These are phyloP conservation scores for Apodospora peruviana DNA, from an alignment of 495 filamentous ascomycete genomes.

Conservation along the genomic window DNA sequence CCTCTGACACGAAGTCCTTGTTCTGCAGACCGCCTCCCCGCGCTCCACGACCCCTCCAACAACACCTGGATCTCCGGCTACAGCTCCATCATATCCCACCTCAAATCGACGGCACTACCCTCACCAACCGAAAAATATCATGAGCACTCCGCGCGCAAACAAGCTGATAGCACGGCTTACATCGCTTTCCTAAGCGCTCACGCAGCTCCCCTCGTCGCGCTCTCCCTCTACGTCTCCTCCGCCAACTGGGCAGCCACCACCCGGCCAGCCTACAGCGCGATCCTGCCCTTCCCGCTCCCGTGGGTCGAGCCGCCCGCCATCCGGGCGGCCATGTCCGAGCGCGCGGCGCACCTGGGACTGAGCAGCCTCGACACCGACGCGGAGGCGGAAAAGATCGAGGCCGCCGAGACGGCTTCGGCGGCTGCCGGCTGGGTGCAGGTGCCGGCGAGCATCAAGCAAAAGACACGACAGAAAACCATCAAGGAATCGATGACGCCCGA, in stretches of 20 bases:
- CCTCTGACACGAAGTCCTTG: neutral
- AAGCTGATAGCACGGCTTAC: slow-evolving; percentile 68
- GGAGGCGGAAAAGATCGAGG: slow-evolving; percentile 21
- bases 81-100: slow-evolving; percentile 65
- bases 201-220: slow-evolving; percentile 62
- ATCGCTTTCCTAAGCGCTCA: slow-evolving; percentile 59
- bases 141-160: slow-evolving; percentile 56
- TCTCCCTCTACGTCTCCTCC: slow-evolving; percentile 82
- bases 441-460: slow-evolving; percentile 18
- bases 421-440: slow-evolving; percentile 26
- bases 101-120: slow-evolving; percentile 40
- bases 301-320: slow-evolving; percentile 69
- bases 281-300: slow-evolving; percentile 77
- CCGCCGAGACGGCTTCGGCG: slow-evolving; percentile 19
- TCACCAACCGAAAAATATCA: slow-evolving; percentile 41
- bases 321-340: slow-evolving; percentile 59
- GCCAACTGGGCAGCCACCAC: slow-evolving; percentile 73
- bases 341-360: slow-evolving; percentile 71
- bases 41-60: slow-evolving; percentile 53
- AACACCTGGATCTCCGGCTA: slow-evolving; percentile 63
- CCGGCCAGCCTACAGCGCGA: slow-evolving; percentile 65
- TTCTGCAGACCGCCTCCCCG: slow-evolving; percentile 68
- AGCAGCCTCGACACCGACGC: slow-evolving; percentile 41
- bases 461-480: slow-evolving; percentile 14
- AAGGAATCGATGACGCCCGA: slow-evolving; percentile 38